phyloP scores from a whole-genome alignment of 306 rosid genomes.

The Carpinus fangiana region DNA sequence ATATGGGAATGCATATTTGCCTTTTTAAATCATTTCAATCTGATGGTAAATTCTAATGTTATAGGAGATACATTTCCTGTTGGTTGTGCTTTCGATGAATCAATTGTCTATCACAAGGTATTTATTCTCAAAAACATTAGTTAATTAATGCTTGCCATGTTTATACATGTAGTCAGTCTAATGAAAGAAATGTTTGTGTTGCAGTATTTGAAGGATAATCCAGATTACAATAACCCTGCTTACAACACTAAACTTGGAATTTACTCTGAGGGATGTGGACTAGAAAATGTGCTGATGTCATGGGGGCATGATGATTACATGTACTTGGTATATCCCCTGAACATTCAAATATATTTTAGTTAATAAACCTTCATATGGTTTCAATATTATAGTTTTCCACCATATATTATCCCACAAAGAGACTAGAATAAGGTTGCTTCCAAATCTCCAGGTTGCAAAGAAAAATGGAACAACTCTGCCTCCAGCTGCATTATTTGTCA shows the following conservation, averaged over 20 bases:
- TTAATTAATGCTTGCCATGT: neutral
- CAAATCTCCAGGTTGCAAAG: slow-evolving; percentile 35
- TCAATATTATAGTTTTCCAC: neutral
- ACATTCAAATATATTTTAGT: neutral
- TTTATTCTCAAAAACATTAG: neutral
- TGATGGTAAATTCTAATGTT: neutral
- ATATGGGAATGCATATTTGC: no score
- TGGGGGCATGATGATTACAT: slow-evolving; percentile 62
- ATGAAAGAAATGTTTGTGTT: neutral
- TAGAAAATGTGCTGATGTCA: slow-evolving; percentile 40
- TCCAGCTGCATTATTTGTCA: slow-evolving; percentile 36
- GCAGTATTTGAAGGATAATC: slow-evolving; percentile 42
- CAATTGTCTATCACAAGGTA: slow-evolving; percentile 44
- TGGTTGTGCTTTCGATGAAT: slow-evolving; percentile 44
- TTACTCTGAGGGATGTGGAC: slow-evolving; percentile 40
- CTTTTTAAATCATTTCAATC: neutral
- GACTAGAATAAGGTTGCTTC: neutral
- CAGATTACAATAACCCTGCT: slow-evolving; percentile 26
- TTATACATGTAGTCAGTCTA: neutral
- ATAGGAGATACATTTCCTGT: slow-evolving; percentile 47
- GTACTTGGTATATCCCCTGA: slow-evolving; percentile 37
- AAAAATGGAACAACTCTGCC: slow-evolving; percentile 44
- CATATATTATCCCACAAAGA: no score
- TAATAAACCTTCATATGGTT: neutral
- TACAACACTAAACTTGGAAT: slow-evolving; percentile 40